Evolutionary conservation across 2,329 filamentous ascomycete species (phyloP).

Genomic region (Nothophoma quercina): DNA sequence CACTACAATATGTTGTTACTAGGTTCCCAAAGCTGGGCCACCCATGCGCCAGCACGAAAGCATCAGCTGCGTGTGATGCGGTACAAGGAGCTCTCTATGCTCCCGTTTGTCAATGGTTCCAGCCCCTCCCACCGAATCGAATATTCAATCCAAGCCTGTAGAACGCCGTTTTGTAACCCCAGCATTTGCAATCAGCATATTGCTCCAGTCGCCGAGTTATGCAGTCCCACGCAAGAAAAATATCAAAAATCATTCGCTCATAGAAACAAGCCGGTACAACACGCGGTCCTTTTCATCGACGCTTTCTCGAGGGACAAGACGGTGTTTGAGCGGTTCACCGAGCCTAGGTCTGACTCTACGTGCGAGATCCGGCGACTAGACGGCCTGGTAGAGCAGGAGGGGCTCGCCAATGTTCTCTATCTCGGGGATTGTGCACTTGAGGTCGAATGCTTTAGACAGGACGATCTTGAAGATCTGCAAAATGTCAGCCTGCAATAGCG

Average conservation of each 20-base stretch:
- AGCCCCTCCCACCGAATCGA: constrained; percentile 19
- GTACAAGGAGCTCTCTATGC: constrained; percentile 17
- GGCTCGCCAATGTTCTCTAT: constrained; percentile 98
- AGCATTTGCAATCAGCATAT: constrained; percentile 32
- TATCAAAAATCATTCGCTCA: constrained; percentile 49
- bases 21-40: constrained; percentile 21
- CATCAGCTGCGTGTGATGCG: constrained; percentile 15
- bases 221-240: constrained; percentile 44
- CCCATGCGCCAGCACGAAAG: constrained; percentile 23
- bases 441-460: constrained; percentile 95
- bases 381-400: constrained; percentile 77
- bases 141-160: constrained; percentile 26
- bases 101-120: constrained; percentile 13
- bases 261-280: constrained; percentile 41
- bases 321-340: neutral
- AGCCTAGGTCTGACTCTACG: constrained; percentile 26
- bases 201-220: constrained; percentile 51
- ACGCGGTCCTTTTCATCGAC: constrained; percentile 1
- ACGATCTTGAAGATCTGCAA: constrained; percentile 98
- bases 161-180: constrained; percentile 41
- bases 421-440: constrained; percentile 98
- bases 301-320: neutral
- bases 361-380: constrained; percentile 41
- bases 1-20: constrained; percentile 39
- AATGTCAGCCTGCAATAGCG: constrained; percentile 34